Conservation (phyloP, 2,329 filamentous ascomycete genomes). For the Elsinoe ampelina region DNA sequence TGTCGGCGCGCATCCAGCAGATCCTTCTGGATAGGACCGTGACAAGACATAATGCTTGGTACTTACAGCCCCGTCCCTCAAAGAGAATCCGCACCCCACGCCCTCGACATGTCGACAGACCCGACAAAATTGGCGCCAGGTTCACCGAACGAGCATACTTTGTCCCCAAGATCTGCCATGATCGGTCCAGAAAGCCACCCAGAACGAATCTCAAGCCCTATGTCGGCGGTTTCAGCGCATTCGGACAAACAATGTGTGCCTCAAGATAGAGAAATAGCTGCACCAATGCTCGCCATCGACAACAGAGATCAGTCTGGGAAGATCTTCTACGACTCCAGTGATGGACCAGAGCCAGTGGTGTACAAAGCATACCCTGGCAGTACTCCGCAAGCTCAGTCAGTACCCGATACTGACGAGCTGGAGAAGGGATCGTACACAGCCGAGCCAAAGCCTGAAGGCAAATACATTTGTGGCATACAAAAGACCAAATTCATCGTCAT, state of each 20-base stretch:
- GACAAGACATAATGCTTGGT: no score
- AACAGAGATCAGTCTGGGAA: neutral
- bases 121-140: no score
- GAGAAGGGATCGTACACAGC: neutral
- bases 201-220: neutral
- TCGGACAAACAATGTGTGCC: neutral
- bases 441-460: neutral
- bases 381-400: neutral
- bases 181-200: neutral
- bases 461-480: neutral
- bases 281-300: neutral
- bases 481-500: neutral
- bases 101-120: no score
- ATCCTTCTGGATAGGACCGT: no score
- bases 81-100: no score
- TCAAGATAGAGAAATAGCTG: neutral
- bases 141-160: no score
- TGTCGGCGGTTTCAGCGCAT: neutral
- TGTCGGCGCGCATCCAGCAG: no score
- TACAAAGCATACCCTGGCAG: neutral
- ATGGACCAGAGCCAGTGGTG: neutral
- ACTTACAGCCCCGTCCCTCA: no score
- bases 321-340: neutral
- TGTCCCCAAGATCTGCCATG: no score
- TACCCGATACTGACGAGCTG: neutral